These are phyloP conservation scores for Thielaviopsis musarum DNA, from an alignment of 2,329 filamentous ascomycete species.

Conservation along the genomic window DNA sequence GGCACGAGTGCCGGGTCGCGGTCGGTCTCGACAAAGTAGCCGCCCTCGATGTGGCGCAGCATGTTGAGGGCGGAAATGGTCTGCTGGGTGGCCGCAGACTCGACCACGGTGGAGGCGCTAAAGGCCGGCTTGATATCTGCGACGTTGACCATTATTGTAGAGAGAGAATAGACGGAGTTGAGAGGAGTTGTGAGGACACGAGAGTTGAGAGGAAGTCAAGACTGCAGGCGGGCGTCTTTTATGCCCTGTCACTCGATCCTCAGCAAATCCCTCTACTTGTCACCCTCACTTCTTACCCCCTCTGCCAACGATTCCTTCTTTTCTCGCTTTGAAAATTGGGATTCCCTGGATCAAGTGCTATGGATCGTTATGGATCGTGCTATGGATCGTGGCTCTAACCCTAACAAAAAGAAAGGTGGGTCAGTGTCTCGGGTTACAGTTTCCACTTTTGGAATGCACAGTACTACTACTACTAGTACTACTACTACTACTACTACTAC, in stretches of 20 bases:
- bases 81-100: conserved; percentile 11
- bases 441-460: background rate
- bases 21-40: conserved; percentile 48
- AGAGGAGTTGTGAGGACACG: too few relatives aligned
- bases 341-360: background rate
- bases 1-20: conserved; percentile 32
- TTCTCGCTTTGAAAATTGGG: background rate
- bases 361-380: background rate
- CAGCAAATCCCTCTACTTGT: too few relatives aligned
- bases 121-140: conserved; percentile 12
- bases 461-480: too few relatives aligned
- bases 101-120: conserved; percentile 10
- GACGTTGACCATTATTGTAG: conserved; percentile 3
- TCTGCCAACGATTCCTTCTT: background rate
- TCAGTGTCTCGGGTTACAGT: background rate
- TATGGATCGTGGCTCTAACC: background rate
- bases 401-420: background rate
- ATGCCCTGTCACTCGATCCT: background rate
- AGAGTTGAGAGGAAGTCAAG: background rate
- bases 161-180: background rate
- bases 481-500: too few relatives aligned
- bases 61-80: conserved; percentile 28
- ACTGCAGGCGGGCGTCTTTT: too few relatives aligned
- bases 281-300: background rate
- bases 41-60: conserved; percentile 42